phyloP scores from a whole-genome alignment of 441 rosid genomes.

The Populus trichocarpa region DNA sequence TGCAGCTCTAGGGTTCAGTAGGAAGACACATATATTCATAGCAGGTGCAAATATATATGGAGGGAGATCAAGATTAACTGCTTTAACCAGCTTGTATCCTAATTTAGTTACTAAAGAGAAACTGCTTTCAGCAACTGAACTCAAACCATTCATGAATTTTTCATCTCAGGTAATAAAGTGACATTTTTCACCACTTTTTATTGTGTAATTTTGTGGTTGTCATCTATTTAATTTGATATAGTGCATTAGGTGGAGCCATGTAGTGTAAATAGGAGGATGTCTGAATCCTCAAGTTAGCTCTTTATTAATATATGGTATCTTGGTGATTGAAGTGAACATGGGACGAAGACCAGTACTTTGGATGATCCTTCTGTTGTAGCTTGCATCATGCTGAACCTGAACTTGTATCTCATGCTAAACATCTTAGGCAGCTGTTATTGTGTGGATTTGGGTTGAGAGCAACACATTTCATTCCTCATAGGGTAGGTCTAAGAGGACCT shows the following conservation, averaged over 20 bases:
- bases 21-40: conserved; percentile 70
- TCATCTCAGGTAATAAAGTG: conserved; percentile 73
- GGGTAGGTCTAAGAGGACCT: not conserved
- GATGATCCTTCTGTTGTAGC: not conserved
- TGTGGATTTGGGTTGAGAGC: not conserved
- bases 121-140: conserved; percentile 69
- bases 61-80: conserved; percentile 57
- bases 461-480: not conserved
- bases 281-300: not conserved
- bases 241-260: not conserved
- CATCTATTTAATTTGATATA: not conserved
- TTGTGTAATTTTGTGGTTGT: not conserved
- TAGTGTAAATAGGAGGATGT: not conserved
- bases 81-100: conserved; percentile 83
- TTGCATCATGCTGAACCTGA: not conserved
- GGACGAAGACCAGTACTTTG: not conserved
- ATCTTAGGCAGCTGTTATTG: not conserved
- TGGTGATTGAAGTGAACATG: not conserved
- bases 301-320: not conserved
- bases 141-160: conserved; percentile 76
- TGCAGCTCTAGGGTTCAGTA: conserved; percentile 86
- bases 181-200: not conserved
- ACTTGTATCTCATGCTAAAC: not conserved
- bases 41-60: conserved; percentile 95
- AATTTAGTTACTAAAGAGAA: conserved; percentile 91